Conservation (phyloP, 2,329 filamentous ascomycete species). For the Nothomitra cinnamomea region DNA sequence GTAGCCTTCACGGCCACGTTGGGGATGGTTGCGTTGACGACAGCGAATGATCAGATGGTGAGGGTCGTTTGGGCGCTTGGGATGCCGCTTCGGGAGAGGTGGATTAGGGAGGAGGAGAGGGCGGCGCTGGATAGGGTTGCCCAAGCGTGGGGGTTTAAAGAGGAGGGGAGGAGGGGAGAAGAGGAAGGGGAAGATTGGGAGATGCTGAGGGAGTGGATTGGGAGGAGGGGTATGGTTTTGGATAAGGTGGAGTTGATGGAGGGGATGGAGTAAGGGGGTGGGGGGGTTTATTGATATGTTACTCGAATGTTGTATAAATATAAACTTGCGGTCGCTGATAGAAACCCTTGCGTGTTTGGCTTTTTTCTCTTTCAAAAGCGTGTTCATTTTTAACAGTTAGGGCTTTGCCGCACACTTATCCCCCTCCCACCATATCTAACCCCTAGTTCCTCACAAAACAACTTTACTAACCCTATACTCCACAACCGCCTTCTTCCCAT, state of each 20-base stretch:
- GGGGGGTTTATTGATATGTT: no score
- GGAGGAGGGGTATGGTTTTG: constrained; percentile 72
- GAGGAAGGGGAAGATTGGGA: constrained; percentile 89
- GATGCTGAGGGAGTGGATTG: constrained; percentile 63
- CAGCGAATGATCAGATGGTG: constrained; percentile 87
- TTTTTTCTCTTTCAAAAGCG: no score
- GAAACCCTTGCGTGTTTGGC: no score
- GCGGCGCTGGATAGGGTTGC: constrained; percentile 74
- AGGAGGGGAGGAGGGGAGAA: constrained; percentile 63
- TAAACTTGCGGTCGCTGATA: no score
- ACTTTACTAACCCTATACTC: constrained; percentile 27
- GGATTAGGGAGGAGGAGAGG: constrained; percentile 80
- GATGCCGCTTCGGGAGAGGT: constrained; percentile 62
- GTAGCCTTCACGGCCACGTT: constrained; percentile 64
- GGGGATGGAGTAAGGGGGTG: constrained; percentile 51
- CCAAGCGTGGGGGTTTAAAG: constrained; percentile 80
- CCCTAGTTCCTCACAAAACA: constrained; percentile 1
- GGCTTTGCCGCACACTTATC: no score
- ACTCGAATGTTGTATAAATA: no score
- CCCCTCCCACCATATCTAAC: no score
- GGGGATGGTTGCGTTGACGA: constrained; percentile 69
- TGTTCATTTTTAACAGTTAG: no score
- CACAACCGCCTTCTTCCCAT: constrained; percentile 21
- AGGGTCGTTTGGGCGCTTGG: constrained; percentile 81
- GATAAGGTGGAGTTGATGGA: constrained; percentile 84